Percentiles rank a stretch among this genome's conserved stretches.
These are phyloP conservation scores for Pezicula radicicola DNA, from an alignment of 2,329 filamentous ascomycete species.

Conservation along the genomic window DNA sequence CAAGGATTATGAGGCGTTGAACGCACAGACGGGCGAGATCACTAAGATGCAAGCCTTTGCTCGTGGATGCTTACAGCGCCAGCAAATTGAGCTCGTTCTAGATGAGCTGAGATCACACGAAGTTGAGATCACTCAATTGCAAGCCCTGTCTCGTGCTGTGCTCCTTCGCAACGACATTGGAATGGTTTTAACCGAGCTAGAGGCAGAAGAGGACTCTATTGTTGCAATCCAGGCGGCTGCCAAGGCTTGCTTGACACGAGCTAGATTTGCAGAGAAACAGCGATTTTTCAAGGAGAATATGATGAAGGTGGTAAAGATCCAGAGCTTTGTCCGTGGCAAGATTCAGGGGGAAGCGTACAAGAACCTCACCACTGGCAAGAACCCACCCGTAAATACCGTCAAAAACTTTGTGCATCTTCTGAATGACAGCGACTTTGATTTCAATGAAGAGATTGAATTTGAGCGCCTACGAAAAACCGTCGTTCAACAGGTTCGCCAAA, in stretches of 20 bases:
- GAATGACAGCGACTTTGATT: slow-evolving; percentile 98
- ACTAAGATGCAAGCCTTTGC: slow-evolving; percentile 63
- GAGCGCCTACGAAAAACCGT: slow-evolving; percentile 93
- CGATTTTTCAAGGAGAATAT: slow-evolving; percentile 93
- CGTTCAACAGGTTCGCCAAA: slow-evolving; percentile 94
- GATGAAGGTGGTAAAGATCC: slow-evolving; percentile 98
- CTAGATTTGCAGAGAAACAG: slow-evolving; percentile 78
- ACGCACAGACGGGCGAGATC: slow-evolving; percentile 54
- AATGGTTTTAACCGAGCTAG: slow-evolving; percentile 70
- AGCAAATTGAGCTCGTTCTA: slow-evolving; percentile 59
- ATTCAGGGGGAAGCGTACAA: slow-evolving; percentile 98
- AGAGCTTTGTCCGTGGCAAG: slow-evolving; percentile 92
- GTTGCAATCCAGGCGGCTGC: slow-evolving; percentile 71
- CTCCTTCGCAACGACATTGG: slow-evolving; percentile 73
- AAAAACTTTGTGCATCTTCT: slow-evolving; percentile 98
- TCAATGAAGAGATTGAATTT: slow-evolving; percentile 97
- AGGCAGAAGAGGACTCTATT: slow-evolving; percentile 77
- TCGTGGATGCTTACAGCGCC: slow-evolving; percentile 63
- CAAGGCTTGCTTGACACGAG: slow-evolving; percentile 71
- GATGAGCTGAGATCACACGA: slow-evolving; percentile 68
- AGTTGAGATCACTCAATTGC: slow-evolving; percentile 64
- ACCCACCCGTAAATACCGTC: slow-evolving; percentile 92
- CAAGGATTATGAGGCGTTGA: slow-evolving; percentile 50
- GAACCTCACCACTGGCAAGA: slow-evolving; percentile 92
- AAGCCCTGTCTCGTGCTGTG: slow-evolving; percentile 76